Evolutionary conservation across 2,329 filamentous ascomycete species (phyloP).

Genomic region (Colletotrichum coccodes): DNA sequence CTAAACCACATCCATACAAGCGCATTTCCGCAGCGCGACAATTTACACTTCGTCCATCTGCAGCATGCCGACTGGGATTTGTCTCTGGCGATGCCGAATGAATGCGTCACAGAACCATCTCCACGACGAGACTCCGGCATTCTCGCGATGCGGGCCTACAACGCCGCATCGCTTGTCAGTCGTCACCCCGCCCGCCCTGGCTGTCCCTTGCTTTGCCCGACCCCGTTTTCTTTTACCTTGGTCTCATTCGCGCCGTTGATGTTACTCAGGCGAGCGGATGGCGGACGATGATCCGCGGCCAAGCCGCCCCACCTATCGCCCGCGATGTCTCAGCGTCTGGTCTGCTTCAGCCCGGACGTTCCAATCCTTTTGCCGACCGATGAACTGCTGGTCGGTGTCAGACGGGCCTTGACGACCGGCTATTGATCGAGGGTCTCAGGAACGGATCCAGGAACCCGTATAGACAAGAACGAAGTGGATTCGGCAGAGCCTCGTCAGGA

Average conservation of each 20-base stretch:
- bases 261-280: not conserved
- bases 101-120: not conserved
- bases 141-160: constrained; percentile 3
- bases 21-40: not conserved
- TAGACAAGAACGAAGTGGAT: not conserved
- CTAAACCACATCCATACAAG: not conserved
- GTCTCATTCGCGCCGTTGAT: not conserved
- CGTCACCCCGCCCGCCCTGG: not conserved
- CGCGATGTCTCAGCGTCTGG: not conserved
- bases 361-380: not conserved
- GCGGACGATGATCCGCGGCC: not conserved
- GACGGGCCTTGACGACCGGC: not conserved
- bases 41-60: not conserved
- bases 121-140: not conserved
- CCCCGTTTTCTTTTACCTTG: not conserved
- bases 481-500: not conserved
- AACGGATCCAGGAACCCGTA: constrained; percentile 11
- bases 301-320: not conserved
- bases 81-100: not conserved
- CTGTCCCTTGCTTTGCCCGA: not conserved
- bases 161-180: not conserved
- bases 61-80: not conserved
- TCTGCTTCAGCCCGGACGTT: not conserved
- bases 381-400: not conserved
- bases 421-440: constrained; percentile 8